Evolutionary conservation across 129 eudicot genomes (phyloP).

Genomic region (Tanacetum coccineum): DNA sequence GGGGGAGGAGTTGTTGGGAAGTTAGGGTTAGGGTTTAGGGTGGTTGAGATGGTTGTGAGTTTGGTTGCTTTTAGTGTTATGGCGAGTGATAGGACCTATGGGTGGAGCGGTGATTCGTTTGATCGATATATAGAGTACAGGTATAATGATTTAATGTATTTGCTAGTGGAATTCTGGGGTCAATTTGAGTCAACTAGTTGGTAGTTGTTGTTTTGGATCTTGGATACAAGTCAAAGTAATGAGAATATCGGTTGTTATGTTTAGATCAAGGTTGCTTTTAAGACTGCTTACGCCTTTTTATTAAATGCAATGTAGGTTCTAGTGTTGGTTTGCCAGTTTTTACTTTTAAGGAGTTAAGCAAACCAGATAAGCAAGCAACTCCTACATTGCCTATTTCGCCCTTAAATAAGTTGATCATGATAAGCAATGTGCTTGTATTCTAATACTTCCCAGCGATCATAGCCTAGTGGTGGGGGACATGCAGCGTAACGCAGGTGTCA

Average conservation of each 20-base stretch:
- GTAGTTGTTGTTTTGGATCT: not conserved
- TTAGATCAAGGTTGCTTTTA: constrained; percentile 1
- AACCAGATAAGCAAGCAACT: too few relatives aligned
- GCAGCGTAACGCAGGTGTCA: too few relatives aligned
- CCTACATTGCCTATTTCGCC: too few relatives aligned
- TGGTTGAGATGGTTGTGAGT: constrained; percentile 48
- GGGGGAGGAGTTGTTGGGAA: constrained; percentile 36
- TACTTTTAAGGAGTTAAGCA: too few relatives aligned
- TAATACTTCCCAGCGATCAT: too few relatives aligned
- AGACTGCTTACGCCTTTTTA: too few relatives aligned
- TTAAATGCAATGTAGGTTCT: too few relatives aligned
- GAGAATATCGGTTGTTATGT: not conserved
- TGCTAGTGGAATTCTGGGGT: constrained; percentile 7
- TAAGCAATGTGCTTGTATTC: too few relatives aligned
- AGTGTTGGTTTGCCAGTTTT: too few relatives aligned
- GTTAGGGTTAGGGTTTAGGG: constrained; percentile 63
- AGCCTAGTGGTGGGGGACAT: too few relatives aligned
- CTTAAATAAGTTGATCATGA: too few relatives aligned
- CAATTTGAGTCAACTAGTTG: not conserved
- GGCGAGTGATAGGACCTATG: constrained; percentile 91
- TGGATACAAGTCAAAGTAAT: constrained; percentile 4
- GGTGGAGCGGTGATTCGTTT: constrained; percentile 97
- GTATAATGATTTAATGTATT: constrained; percentile 24
- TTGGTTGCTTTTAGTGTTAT: constrained; percentile 76
- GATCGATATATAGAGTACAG: constrained; percentile 90